Base-by-base conservation (phyloP, 164 flowering plant genomes). In the Taxillus chinensis region DNA sequence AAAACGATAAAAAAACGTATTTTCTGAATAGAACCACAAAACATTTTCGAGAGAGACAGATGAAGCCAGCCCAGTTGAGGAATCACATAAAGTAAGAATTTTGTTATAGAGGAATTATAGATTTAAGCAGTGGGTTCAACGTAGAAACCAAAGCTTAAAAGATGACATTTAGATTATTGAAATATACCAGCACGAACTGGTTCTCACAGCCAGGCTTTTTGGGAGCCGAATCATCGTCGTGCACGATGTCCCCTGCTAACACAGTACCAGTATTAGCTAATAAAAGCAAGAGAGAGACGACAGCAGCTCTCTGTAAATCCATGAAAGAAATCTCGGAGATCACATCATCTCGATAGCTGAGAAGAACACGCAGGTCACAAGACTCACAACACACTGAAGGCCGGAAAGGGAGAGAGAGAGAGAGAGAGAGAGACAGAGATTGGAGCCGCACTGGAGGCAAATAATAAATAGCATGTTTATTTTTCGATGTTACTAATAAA, bases 121-220 rank as follows among this genome's bases (percentile, higher is more conserved):
- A 27, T 27, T 27, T 0, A 69, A 37, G 42, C 63, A 71, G 16
- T 54, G 69, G 68, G 74, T 57, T 17, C 16, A 64, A 41, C 58
- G n/a, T n/a, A 67, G 55, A 60, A 64, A 67, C 7, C 46, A 6
- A 54, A 8, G 17, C 55, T 49, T n/a, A 51, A 27, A 27, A 27
- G 27, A 27, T 0, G 27, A 27, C 27, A 27, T 27, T 27, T 27
- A 27, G 27, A 14, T 51, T 3, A 63, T 16, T 3, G 9, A 13
- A 64, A 16, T 71, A 7, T 79, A 92, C 98, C 90, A 92, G 64
- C 45, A 92, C 87, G 57, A 92, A 92, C 71, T 85, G 80, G 67
- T 92, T 92, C 65, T 78, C 84, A 63, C 98, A 92, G 7, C 98
- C 98, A 37, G 96, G 93, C 74, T 80, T 84, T 75, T 89, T 89